phyloP scores from a whole-genome alignment of 179 eudicot species.

The Gypsophila paniculata region DNA sequence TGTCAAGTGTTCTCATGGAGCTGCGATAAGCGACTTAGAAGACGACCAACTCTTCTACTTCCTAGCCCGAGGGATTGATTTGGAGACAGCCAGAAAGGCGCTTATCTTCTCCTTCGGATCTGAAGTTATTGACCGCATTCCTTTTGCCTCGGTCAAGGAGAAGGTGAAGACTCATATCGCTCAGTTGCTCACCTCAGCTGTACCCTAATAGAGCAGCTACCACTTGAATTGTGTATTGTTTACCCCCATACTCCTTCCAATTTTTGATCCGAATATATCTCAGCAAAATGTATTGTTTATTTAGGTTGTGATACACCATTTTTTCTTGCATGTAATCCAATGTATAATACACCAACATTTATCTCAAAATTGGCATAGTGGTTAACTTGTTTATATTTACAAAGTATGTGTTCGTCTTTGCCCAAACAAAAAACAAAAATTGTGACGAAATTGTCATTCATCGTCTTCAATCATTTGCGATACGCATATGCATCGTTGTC shows the following conservation, averaged over 20 bases:
- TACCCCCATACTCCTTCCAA: neutral
- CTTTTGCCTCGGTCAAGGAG: slow-evolving; percentile 42
- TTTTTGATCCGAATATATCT: neutral
- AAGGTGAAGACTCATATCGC: slow-evolving; percentile 52
- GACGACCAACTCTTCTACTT: slow-evolving; percentile 87
- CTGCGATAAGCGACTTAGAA: slow-evolving; percentile 89
- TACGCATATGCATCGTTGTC: neutral
- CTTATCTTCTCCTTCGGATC: slow-evolving; percentile 82
- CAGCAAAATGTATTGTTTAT: neutral
- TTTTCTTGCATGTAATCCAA: neutral
- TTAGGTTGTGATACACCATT: neutral
- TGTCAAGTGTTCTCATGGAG: slow-evolving; percentile 96
- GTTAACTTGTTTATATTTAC: neutral
- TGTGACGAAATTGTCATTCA: neutral
- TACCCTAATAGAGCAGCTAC: neutral
- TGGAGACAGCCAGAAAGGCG: slow-evolving; percentile 68
- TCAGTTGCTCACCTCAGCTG: slow-evolving; percentile 40
- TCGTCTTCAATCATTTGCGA: neutral
- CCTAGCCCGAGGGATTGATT: slow-evolving; percentile 74
- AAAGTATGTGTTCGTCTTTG: too few relatives aligned
- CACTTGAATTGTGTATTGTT: neutral
- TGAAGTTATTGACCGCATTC: slow-evolving; percentile 68
- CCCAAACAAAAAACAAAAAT: neutral
- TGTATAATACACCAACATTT: neutral
- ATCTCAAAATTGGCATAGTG: neutral